Conservation (phyloP, 1,139 yeast genomes). For the Kazachstania sp. region DNA sequence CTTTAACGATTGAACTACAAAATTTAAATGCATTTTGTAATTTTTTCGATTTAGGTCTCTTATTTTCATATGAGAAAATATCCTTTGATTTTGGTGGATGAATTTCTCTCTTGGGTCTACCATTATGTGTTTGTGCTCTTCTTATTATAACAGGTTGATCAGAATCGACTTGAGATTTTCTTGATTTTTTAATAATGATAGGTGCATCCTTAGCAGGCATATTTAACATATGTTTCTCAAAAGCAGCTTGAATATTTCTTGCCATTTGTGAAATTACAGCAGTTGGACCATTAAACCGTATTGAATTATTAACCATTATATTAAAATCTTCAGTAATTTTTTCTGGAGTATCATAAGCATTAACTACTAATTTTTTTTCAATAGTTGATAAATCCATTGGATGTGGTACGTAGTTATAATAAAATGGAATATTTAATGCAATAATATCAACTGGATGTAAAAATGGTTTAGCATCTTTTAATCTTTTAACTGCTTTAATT, state of each 20-base stretch:
- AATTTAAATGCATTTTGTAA: conserved; percentile 83
- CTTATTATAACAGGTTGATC: conserved; percentile 39
- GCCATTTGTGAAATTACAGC: conserved; percentile 89
- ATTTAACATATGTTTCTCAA: conserved; percentile 86
- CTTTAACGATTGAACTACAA: conserved; percentile 76
- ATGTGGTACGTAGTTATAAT: conserved; percentile 68
- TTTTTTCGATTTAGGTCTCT: conserved; percentile 84
- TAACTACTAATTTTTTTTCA: conserved; percentile 62
- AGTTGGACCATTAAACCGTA: conserved; percentile 74
- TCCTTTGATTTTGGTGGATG: conserved; percentile 96
- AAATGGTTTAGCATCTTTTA: conserved; percentile 90
- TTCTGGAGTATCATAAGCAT: conserved; percentile 63
- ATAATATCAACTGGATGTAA: conserved; percentile 82
- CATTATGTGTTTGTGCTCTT: conserved; percentile 50
- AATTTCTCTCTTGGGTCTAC: conserved; percentile 87
- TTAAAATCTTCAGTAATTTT: conserved; percentile 75
- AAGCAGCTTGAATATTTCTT: conserved; percentile 77
- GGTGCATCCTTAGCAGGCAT: conserved; percentile 70
- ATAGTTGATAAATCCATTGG: conserved; percentile 95
- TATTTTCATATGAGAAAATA: conserved; percentile 62
- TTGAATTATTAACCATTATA: conserved; percentile 75
- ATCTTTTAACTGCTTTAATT: conserved; percentile 72
- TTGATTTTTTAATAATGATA: conserved; percentile 10
- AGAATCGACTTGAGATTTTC: conserved; percentile 16
- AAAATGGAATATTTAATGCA: conserved; percentile 82